Evolutionary conservation across 2,329 filamentous ascomycete genomes (phyloP).

Genomic region (Aspergillus transmontanensis): DNA sequence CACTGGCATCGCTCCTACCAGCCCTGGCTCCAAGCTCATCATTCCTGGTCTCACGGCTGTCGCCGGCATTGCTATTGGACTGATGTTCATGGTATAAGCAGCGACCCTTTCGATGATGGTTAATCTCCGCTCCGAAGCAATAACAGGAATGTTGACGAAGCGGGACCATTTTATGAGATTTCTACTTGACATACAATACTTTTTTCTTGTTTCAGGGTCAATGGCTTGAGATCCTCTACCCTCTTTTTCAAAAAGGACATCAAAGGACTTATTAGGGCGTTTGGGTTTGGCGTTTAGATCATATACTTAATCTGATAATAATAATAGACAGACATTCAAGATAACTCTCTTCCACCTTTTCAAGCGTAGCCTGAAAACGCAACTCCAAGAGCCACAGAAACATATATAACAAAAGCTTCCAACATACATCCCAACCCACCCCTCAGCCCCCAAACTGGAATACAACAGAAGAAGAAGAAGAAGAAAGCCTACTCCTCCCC

Average conservation of each 20-base stretch:
- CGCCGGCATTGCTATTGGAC: constrained; percentile 20
- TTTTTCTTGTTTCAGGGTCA: not conserved
- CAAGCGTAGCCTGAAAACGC: not conserved
- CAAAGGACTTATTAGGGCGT: not conserved
- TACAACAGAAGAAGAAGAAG: not conserved
- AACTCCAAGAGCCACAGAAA: not conserved
- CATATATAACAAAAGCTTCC: not conserved
- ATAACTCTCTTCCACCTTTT: not conserved
- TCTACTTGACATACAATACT: not conserved
- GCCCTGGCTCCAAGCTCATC: constrained; percentile 30
- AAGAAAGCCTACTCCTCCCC: not conserved
- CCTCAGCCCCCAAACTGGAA: not conserved
- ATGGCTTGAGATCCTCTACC: not conserved
- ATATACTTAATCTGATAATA: not conserved
- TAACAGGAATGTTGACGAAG: not conserved
- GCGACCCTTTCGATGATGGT: too few species aligned
- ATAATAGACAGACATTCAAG: not conserved
- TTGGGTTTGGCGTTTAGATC: not conserved
- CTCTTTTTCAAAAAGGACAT: not conserved
- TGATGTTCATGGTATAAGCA: constrained; percentile 31
- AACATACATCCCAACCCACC: not conserved
- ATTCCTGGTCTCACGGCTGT: constrained; percentile 27
- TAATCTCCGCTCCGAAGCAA: not conserved
- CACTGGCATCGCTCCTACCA: constrained; percentile 13
- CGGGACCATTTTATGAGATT: not conserved